A percentile compares a stretch with the other conserved stretches of the same genome.
These are phyloP conservation scores for Fraxinus nigra DNA, from an alignment of 305 asterid genomes.

Conservation along the genomic window DNA sequence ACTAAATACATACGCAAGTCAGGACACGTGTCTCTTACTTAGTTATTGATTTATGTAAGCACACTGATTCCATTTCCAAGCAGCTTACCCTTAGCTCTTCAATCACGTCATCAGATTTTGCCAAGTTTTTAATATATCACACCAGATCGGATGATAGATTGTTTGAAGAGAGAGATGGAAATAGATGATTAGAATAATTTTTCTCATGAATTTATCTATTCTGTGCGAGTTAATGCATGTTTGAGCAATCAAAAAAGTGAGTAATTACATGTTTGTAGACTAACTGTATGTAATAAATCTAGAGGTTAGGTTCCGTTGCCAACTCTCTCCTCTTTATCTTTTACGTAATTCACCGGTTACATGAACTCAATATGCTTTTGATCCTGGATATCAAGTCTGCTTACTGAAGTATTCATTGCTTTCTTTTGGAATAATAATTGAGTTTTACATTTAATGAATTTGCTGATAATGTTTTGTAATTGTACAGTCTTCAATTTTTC, in stretches of 20 bases:
- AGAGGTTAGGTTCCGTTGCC: neutral
- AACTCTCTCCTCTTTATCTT: neutral
- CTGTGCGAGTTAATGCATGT: neutral
- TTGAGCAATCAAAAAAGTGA: neutral
- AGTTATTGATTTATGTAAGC: neutral
- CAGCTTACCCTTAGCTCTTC: neutral
- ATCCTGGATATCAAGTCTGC: neutral
- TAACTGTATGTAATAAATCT: neutral
- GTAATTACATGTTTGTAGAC: neutral
- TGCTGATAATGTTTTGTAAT: neutral
- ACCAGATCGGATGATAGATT: neutral
- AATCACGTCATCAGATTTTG: neutral
- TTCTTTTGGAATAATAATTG: neutral
- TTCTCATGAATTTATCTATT: neutral
- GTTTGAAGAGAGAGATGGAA: neutral
- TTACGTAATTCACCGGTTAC: neutral
- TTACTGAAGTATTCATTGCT: neutral
- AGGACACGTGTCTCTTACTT: neutral
- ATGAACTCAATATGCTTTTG: neutral
- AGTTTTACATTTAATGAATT: neutral
- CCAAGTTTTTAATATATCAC: neutral
- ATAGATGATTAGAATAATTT: neutral
- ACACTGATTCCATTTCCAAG: neutral
- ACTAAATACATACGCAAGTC: neutral
- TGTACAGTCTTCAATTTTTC: neutral